Evolutionary conservation across 306 rosid species (phyloP).

Genomic region (Abrus precatorius): DNA sequence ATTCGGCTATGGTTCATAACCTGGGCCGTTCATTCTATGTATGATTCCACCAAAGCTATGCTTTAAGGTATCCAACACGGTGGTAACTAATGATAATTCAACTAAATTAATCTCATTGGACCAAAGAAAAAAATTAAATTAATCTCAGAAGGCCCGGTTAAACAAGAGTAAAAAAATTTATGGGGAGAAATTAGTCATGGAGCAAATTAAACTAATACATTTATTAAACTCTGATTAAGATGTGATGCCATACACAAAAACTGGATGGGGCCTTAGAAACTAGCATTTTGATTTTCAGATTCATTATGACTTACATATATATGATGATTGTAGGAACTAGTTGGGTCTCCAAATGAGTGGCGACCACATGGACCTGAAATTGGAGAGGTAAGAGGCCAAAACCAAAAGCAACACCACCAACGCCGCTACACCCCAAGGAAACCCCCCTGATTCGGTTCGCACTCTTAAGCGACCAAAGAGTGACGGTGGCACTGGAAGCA

Average conservation of each 20-base stretch:
- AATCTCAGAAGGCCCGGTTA: too few relatives aligned
- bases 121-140: too few relatives aligned
- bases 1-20: too few relatives aligned
- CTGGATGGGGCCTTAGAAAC: neutral
- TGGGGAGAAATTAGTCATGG: too few relatives aligned
- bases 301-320: neutral
- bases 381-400: constrained; percentile 63
- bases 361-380: constrained; percentile 73
- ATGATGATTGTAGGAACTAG: neutral
- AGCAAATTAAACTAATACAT: neutral
- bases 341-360: constrained; percentile 60
- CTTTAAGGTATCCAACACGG: too few relatives aligned
- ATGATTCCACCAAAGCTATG: too few relatives aligned
- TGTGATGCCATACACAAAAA: neutral
- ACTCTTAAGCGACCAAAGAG: constrained; percentile 19
- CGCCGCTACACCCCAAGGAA: constrained; percentile 74
- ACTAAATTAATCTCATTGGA: too few relatives aligned
- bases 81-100: too few relatives aligned
- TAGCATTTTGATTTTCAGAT: neutral
- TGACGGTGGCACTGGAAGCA: constrained; percentile 39
- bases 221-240: neutral
- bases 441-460: constrained; percentile 34
- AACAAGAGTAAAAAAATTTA: too few relatives aligned
- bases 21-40: too few relatives aligned
- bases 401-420: constrained; percentile 63